Evolutionary conservation across 352 stramenopile species (phyloP), one percentile per base, ranked within the genome.

Genomic region (Chrysophaeum taylorii): DNA sequence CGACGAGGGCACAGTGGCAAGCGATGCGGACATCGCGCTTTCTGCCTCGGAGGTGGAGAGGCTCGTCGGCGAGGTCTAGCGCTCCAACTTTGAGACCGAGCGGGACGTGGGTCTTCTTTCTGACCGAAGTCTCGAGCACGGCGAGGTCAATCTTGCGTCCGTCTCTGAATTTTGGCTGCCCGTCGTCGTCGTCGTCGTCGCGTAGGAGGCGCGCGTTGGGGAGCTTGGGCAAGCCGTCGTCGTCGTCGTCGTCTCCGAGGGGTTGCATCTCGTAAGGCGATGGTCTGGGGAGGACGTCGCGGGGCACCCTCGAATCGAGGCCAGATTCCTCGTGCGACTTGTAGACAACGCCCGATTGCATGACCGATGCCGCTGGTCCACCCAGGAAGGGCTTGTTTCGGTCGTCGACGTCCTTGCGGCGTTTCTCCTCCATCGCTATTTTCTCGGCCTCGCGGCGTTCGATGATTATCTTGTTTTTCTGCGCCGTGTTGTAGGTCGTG

Each of bases 401-500:
- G 18, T 60, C 5, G 48, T 18, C 48, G 48, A 60, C 5, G 48
- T 25, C 18, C 25, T 5, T 21, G 18, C 9, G 5, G 18, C 18
- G 18, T 21, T 60, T 25, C 5, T 21, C 5, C 25, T 5, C 48
- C 5, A 60, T 9, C 18, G 15, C 5, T 5, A n/a, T 60, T 21
- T 60, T 60, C 48, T 60, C 48, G 18, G 18, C 33, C 21, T 63
- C 52, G 7, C n/a, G n/a, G n/a, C n/a, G n/a, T n/a, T n/a, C n/a
- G n/a, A n/a, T n/a, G n/a, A n/a, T n/a, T n/a, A 66, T 27, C 15
- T 42, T 45, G 33, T 66, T 66, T 36, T 66, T 66, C 57, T 66
- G 57, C 33, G 57, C 57, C 31, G 57, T 66, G 57, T 66, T 66
- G 57, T 33, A 66, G 57, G 12, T 27, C 15, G 33, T 31, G 2